Evolutionary conservation across 148 eudicot genomes (phyloP).

Genomic region (Bassia scoparia): DNA sequence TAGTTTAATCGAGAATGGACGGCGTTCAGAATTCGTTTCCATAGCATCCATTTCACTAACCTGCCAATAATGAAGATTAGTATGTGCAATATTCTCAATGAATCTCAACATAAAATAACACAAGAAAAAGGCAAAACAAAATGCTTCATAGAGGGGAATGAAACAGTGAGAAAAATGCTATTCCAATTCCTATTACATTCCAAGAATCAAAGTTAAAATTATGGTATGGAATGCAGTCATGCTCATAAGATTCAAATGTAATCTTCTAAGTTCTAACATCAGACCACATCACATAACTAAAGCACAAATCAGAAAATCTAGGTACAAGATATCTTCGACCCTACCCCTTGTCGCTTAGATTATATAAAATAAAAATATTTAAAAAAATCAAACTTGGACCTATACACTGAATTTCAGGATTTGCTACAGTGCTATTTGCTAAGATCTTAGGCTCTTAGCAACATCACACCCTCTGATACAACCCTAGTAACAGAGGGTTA

Average conservation of each 20-base stretch:
- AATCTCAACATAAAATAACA: not conserved
- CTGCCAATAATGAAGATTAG: not conserved
- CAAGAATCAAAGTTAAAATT: not conserved
- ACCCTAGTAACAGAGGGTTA: too few species aligned
- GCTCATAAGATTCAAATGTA: not conserved
- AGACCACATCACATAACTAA: too few species aligned
- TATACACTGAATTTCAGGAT: too few species aligned
- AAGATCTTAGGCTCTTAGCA: too few species aligned
- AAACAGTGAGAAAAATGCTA: not conserved
- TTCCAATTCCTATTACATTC: not conserved
- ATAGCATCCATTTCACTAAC: constrained; percentile 41
- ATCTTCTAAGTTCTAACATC: too few species aligned
- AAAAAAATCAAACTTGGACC: too few species aligned
- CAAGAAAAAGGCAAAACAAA: not conserved
- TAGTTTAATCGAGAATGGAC: constrained; percentile 50
- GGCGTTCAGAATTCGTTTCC: constrained; percentile 25
- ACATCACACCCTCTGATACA: too few species aligned
- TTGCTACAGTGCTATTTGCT: too few species aligned
- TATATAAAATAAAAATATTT: too few species aligned
- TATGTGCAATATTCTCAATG: not conserved
- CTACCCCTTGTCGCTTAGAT: too few species aligned
- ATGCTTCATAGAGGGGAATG: not conserved
- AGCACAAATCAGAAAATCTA: too few species aligned
- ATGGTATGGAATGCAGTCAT: not conserved
- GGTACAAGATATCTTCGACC: too few species aligned